phyloP scores from a whole-genome alignment of 805 yeast genomes.

The Metschnikowia anglica region DNA sequence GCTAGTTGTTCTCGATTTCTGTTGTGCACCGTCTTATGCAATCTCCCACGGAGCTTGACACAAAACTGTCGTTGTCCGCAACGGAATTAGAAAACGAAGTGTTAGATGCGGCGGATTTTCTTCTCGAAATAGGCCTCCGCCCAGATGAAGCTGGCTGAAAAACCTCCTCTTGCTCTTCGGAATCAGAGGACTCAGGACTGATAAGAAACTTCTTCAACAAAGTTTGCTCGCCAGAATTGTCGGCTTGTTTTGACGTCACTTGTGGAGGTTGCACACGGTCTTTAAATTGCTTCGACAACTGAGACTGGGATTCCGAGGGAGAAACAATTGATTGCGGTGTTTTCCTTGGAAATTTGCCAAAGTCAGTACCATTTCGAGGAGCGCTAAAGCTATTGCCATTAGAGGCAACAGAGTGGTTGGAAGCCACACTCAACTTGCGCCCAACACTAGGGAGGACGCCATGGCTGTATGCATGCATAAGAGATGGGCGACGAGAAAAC shows the following conservation, averaged over 20 bases:
- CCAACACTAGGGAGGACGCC: slow-evolving; percentile 32
- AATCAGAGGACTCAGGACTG: slow-evolving; percentile 29
- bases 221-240: not conserved
- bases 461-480: slow-evolving; percentile 40
- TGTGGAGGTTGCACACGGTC: slow-evolving; percentile 7
- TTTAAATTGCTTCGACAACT: slow-evolving; percentile 27
- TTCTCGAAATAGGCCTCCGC: slow-evolving; percentile 11
- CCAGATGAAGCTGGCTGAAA: slow-evolving; percentile 9
- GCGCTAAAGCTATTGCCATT: not conserved
- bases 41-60: slow-evolving; percentile 40
- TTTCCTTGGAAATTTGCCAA: slow-evolving; percentile 16
- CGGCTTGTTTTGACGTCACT: not conserved
- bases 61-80: slow-evolving; percentile 37
- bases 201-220: slow-evolving; percentile 22
- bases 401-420: slow-evolving; percentile 15
- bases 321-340: slow-evolving; percentile 6
- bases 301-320: slow-evolving; percentile 18
- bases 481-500: slow-evolving; percentile 59
- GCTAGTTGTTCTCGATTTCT: slow-evolving; percentile 34
- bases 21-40: slow-evolving; percentile 40
- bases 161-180: slow-evolving; percentile 20
- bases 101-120: slow-evolving; percentile 20
- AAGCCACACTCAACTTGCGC: slow-evolving; percentile 22
- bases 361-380: slow-evolving; percentile 7
- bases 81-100: slow-evolving; percentile 8